Conservation (phyloP, 495 filamentous ascomycete genomes). For the Penicillium canescens region DNA sequence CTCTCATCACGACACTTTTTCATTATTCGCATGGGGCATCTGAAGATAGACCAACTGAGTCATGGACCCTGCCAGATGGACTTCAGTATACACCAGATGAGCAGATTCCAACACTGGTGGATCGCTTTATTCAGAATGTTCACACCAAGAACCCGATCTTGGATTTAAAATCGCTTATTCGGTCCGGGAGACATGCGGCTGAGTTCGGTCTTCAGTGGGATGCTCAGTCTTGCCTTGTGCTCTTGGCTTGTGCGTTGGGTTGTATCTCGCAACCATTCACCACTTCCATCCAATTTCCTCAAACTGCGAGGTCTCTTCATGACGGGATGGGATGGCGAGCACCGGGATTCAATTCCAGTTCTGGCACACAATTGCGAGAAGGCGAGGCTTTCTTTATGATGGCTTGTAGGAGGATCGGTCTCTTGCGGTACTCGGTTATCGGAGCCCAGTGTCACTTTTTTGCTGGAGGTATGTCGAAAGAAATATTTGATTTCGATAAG, state of each 20-base stretch:
- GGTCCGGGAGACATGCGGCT: constrained; percentile 12
- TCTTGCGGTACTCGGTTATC: constrained; percentile 17
- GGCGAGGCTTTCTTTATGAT: constrained; percentile 7
- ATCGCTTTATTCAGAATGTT: constrained; percentile 30
- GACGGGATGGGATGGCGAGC: not conserved
- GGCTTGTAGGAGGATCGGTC: constrained; percentile 14
- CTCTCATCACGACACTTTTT: constrained; percentile 5
- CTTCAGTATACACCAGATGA: constrained; percentile 4
- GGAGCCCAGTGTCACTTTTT: constrained; percentile 21
- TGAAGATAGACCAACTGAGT: not conserved
- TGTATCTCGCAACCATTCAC: constrained; percentile 8
- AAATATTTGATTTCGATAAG: too few species aligned
- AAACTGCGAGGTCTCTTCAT: not conserved
- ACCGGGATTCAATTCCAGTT: not conserved
- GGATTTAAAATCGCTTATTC: constrained; percentile 17
- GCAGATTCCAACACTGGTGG: constrained; percentile 11
- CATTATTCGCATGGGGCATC: not conserved
- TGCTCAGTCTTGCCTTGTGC: constrained; percentile 29
- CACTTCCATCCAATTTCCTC: not conserved
- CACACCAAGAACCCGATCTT: constrained; percentile 38
- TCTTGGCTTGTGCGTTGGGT: constrained; percentile 18
- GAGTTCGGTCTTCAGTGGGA: constrained; percentile 25
- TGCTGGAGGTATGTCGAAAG: constrained; percentile 16
- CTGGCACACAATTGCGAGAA: not conserved
- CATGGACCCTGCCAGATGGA: constrained; percentile 1